Evolutionary conservation across 352 stramenopile genomes (phyloP).

Genomic region (Pythium apleroticum): DNA sequence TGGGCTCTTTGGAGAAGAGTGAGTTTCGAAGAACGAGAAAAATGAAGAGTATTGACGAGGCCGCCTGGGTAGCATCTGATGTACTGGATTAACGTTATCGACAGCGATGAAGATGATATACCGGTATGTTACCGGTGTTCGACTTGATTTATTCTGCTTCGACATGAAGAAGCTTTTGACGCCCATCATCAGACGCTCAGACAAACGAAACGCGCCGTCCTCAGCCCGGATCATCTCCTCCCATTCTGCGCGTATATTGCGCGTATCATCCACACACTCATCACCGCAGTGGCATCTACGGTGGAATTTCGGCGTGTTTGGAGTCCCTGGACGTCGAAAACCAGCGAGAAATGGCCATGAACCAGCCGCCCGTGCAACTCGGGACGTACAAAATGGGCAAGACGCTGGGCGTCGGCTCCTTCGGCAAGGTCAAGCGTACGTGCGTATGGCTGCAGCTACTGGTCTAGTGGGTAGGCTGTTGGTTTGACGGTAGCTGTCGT

Average conservation of each 20-base stretch:
- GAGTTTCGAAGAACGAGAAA: no score
- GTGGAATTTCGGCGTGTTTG: background rate
- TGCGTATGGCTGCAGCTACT: slow-evolving; percentile 9
- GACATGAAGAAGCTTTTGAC: slow-evolving; percentile 10
- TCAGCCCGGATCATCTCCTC: background rate
- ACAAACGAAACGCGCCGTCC: background rate
- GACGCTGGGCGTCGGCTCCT: slow-evolving; percentile 99
- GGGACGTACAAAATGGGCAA: slow-evolving; percentile 98
- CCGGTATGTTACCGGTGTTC: slow-evolving; percentile 4
- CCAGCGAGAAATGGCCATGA: slow-evolving; percentile 40
- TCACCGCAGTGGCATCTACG: background rate
- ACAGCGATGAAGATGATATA: background rate
- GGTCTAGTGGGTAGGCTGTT: background rate
- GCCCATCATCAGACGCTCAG: slow-evolving; percentile 12
- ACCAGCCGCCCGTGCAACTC: slow-evolving; percentile 92
- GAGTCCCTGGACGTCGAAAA: background rate
- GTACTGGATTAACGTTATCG: background rate
- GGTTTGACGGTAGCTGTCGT: background rate
- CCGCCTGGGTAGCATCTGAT: background rate
- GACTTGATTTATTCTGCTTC: slow-evolving; percentile 16
- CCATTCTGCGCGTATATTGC: background rate
- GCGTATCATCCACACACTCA: background rate
- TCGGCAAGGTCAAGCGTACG: slow-evolving; percentile 98
- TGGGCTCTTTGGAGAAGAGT: background rate
- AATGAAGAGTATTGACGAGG: no score